These are phyloP conservation scores for Dichomitus squalens DNA, from an alignment of 1,284 basidiomycete genomes.

Conservation along the genomic window DNA sequence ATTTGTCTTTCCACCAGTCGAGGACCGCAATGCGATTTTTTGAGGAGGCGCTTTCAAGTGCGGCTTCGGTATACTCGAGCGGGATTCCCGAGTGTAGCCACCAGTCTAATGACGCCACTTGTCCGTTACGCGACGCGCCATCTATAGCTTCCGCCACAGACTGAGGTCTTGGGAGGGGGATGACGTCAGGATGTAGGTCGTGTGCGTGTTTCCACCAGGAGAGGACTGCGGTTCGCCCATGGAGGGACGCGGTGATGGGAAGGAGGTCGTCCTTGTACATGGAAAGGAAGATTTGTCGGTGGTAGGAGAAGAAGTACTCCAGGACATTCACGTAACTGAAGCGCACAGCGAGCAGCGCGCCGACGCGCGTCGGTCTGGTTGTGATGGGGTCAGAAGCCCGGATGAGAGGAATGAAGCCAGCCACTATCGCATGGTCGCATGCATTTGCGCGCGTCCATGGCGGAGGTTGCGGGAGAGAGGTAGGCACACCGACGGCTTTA, in stretches of 20 bases:
- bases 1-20: conserved; percentile 72
- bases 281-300: conserved; percentile 61
- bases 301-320: conserved; percentile 65
- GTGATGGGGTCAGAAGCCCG: conserved; percentile 55
- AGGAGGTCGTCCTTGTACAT: conserved; percentile 67
- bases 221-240: conserved; percentile 73
- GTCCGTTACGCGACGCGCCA: conserved; percentile 70
- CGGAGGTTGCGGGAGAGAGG: conserved; percentile 61
- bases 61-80: conserved; percentile 73
- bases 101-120: conserved; percentile 70
- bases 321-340: conserved; percentile 78
- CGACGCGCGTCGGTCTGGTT: conserved; percentile 65
- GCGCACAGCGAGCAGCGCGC: conserved; percentile 65
- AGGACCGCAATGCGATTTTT: conserved; percentile 72
- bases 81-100: conserved; percentile 60
- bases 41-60: conserved; percentile 74
- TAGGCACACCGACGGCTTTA: conserved; percentile 72
- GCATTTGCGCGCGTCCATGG: conserved; percentile 71
- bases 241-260: conserved; percentile 70
- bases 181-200: conserved; percentile 56
- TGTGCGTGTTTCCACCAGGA: conserved; percentile 78
- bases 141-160: conserved; percentile 68
- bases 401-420: conserved; percentile 60
- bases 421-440: conserved; percentile 70
- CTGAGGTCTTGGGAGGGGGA: conserved; percentile 51